These are phyloP conservation scores for Saprolegnia parasitica DNA, from an alignment of 352 stramenopile species.

Conservation along the genomic window DNA sequence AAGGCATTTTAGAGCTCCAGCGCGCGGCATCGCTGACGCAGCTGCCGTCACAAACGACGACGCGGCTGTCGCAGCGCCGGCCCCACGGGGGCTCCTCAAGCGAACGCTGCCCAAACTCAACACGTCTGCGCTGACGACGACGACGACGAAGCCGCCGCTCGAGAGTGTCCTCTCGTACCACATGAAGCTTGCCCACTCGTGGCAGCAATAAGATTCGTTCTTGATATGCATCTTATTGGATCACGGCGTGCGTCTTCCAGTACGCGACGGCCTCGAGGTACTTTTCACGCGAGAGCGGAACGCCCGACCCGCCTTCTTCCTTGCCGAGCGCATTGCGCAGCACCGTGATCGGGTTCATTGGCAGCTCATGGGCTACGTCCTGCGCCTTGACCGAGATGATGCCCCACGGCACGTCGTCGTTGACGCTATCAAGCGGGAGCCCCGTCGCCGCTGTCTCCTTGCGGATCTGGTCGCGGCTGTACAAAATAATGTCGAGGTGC, in stretches of 20 bases:
- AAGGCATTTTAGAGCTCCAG: slow-evolving; percentile 11
- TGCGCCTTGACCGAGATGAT: slow-evolving; percentile 98
- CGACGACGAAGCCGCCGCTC: slow-evolving; percentile 26
- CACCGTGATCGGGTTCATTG: slow-evolving; percentile 98
- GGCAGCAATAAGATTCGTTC: slow-evolving; percentile 34
- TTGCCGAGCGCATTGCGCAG: slow-evolving; percentile 97
- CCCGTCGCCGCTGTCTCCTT: slow-evolving; percentile 90
- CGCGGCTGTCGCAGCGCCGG: neutral
- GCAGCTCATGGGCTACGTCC: slow-evolving; percentile 92
- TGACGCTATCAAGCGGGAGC: slow-evolving; percentile 35
- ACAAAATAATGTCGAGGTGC: slow-evolving; percentile 97
- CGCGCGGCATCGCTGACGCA: neutral
- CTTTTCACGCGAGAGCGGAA: slow-evolving; percentile 66
- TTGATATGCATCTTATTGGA: slow-evolving; percentile 46
- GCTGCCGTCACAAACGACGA: neutral
- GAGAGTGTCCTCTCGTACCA: slow-evolving; percentile 49
- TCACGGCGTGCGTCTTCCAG: slow-evolving; percentile 77
- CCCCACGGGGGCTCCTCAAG: neutral
- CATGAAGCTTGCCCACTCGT: slow-evolving; percentile 59
- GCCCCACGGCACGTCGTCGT: slow-evolving; percentile 79
- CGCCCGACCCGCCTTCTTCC: slow-evolving; percentile 88
- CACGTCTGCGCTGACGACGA: neutral
- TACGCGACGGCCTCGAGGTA: slow-evolving; percentile 85
- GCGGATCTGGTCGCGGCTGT: slow-evolving; percentile 96
- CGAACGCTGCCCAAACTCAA: neutral